Conservation (phyloP, 257 asterid genomes). For the Apocynum venetum region DNA sequence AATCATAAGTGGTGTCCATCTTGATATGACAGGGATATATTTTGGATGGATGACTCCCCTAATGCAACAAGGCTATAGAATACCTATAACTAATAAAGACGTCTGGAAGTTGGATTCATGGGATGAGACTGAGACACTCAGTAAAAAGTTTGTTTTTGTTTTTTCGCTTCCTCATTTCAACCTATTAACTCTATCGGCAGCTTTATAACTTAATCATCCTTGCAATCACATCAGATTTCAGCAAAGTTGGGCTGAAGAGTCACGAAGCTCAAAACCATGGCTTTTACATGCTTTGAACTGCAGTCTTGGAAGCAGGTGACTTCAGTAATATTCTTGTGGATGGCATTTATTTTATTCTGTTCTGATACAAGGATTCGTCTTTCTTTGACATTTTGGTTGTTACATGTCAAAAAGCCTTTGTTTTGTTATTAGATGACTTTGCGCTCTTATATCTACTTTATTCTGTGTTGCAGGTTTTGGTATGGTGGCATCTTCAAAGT, state of each 20-base stretch:
- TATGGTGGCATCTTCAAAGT: conserved; percentile 87
- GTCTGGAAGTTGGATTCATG: conserved; percentile 85
- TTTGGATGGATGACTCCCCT: conserved; percentile 90
- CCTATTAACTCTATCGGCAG: neutral
- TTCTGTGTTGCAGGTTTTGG: conserved; percentile 66
- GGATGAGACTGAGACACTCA: conserved; percentile 75
- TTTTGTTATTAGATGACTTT: neutral
- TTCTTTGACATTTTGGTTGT: neutral
- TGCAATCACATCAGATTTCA: conserved; percentile 47
- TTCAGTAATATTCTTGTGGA: neutral
- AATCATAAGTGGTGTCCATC: neutral
- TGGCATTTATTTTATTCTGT: neutral
- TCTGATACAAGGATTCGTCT: neutral
- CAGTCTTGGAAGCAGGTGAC: conserved; percentile 62
- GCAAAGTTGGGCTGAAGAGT: conserved; percentile 69
- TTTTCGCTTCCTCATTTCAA: conserved; percentile 14
- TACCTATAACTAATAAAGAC: conserved; percentile 75
- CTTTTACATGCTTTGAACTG: conserved; percentile 74
- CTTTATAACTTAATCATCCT: neutral
- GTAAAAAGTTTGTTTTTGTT: conserved; percentile 34
- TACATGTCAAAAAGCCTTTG: neutral
- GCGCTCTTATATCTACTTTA: neutral
- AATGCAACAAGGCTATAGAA: conserved; percentile 68
- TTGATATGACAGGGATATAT: conserved; percentile 40
- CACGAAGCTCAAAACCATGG: conserved; percentile 64